Evolutionary conservation across 2,329 filamentous ascomycete genomes (phyloP).

Genomic region (Fusarium longipes): DNA sequence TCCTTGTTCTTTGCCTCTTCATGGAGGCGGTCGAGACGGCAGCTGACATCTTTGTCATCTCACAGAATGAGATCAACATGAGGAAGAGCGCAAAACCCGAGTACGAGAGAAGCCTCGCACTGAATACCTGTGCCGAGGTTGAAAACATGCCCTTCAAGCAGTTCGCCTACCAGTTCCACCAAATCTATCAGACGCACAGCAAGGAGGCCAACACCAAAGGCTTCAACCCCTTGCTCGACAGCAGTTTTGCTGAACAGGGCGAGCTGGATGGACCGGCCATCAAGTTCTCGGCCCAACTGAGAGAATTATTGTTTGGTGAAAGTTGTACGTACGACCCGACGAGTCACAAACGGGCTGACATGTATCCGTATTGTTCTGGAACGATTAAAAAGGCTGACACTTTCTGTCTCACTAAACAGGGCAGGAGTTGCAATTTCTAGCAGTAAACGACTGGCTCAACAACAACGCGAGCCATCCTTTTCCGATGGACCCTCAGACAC

Average conservation of each 20-base stretch:
- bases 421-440: constrained; percentile 56
- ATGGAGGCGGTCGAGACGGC: constrained; percentile 68
- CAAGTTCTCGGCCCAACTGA: constrained; percentile 60
- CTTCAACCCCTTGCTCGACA: constrained; percentile 67
- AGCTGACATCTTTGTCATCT: constrained; percentile 63
- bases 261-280: constrained; percentile 60
- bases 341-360: not conserved
- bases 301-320: constrained; percentile 56
- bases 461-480: constrained; percentile 58
- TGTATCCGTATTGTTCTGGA: constrained; percentile 23
- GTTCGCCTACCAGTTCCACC: constrained; percentile 70
- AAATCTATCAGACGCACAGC: constrained; percentile 68
- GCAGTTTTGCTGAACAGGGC: constrained; percentile 53
- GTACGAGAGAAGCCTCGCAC: constrained; percentile 58
- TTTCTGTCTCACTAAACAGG: constrained; percentile 41
- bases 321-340: constrained; percentile 56
- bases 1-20: constrained; percentile 67
- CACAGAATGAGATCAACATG: constrained; percentile 62
- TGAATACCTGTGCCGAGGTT: constrained; percentile 61
- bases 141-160: constrained; percentile 71
- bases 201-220: constrained; percentile 60
- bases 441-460: constrained; percentile 60
- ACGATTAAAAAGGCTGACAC: constrained; percentile 28
- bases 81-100: constrained; percentile 52
- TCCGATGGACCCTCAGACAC: constrained; percentile 59